Conservation (phyloP, 177 flowering plant species). For the Vitis hybrid region DNA sequence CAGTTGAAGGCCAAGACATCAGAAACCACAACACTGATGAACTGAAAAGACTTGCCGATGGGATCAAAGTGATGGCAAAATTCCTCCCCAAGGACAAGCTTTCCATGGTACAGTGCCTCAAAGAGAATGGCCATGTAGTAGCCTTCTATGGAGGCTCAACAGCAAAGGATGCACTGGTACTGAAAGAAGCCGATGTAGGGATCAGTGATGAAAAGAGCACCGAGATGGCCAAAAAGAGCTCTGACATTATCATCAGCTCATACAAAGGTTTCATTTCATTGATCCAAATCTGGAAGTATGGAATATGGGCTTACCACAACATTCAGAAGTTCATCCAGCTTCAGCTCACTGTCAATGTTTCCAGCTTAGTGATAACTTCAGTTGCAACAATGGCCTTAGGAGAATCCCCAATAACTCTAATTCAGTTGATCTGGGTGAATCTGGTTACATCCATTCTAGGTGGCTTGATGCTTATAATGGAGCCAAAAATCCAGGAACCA, state of each 20-base stretch:
- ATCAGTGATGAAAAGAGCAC: not conserved
- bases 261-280: not conserved
- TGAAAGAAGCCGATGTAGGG: conserved; percentile 20
- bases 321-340: conserved; percentile 19
- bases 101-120: conserved; percentile 11
- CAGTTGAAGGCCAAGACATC: conserved; percentile 1
- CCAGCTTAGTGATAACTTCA: conserved; percentile 11
- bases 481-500: not conserved
- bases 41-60: not conserved
- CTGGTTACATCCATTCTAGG: conserved; percentile 14
- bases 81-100: conserved; percentile 12
- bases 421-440: conserved; percentile 21
- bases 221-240: conserved; percentile 9
- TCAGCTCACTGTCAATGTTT: conserved; percentile 16
- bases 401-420: conserved; percentile 9
- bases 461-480: conserved; percentile 11
- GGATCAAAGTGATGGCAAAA: conserved; percentile 5
- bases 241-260: conserved; percentile 5
- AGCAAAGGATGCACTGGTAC: not conserved
- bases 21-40: not conserved
- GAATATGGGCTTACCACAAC: conserved; percentile 14
- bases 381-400: not conserved
- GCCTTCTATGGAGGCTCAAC: conserved; percentile 10
- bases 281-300: not conserved
- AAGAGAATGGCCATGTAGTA: conserved; percentile 12